Percentiles rank a stretch among this genome's conserved stretches.
Conservation (phyloP, 2,329 filamentous ascomycete species). For the Knoxdaviesia proteae region DNA sequence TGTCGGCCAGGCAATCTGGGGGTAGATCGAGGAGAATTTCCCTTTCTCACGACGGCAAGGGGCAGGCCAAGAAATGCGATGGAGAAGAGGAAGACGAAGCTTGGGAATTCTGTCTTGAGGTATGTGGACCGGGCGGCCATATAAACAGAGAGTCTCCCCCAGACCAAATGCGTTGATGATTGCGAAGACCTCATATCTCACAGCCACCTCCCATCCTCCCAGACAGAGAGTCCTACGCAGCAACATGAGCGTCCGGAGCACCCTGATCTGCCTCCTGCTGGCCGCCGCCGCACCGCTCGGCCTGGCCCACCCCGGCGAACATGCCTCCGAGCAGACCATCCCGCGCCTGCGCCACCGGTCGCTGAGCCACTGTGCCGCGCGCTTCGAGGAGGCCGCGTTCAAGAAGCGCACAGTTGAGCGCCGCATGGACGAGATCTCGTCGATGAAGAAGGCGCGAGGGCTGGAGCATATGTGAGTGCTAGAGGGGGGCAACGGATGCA, state of each 20-base stretch:
- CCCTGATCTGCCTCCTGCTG: conserved; percentile 1
- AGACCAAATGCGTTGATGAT: too few relatives aligned
- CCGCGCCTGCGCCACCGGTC: conserved; percentile 3
- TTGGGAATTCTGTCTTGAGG: too few relatives aligned
- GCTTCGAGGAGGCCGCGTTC: conserved; percentile 3
- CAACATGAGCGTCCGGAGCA: conserved; percentile 2
- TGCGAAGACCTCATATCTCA: too few relatives aligned
- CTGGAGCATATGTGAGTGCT: conserved; percentile 4
- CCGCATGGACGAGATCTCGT: conserved; percentile 3
- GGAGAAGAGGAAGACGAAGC: too few relatives aligned
- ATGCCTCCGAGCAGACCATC: conserved; percentile 1
- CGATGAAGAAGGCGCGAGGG: conserved; percentile 2
- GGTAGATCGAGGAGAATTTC: too few relatives aligned
- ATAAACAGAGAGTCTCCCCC: too few relatives aligned
- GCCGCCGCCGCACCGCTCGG: conserved; percentile 2
- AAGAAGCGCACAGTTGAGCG: conserved; percentile 5
- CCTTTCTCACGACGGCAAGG: too few relatives aligned
- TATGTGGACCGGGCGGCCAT: too few relatives aligned
- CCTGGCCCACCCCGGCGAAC: conserved; percentile 4
- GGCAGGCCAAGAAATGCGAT: too few relatives aligned
- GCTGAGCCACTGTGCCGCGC: conserved; percentile 5
- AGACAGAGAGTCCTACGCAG: too few relatives aligned
- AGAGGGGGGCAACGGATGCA: background rate
- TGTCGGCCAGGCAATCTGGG: too few relatives aligned
- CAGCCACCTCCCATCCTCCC: too few relatives aligned